Conservation (phyloP, 208 protist genomes). For the Wallacemonas sp. region DNA sequence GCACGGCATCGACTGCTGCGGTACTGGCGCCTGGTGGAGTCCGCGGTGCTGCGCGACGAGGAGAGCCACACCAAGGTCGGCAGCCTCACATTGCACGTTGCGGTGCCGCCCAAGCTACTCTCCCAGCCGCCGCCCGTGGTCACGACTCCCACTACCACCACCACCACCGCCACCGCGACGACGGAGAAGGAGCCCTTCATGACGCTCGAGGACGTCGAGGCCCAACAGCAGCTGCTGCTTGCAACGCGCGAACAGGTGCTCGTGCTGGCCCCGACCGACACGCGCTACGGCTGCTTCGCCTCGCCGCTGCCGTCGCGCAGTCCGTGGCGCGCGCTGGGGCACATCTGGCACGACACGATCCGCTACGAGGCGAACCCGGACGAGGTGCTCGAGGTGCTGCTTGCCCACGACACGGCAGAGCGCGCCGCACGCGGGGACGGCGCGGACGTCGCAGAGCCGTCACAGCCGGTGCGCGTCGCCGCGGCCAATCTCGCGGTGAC, state of each 20-base stretch:
- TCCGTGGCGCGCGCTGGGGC: constrained; percentile 29
- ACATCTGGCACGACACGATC: constrained; percentile 43
- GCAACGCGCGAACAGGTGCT: background rate
- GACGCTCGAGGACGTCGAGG: background rate
- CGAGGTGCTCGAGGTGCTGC: constrained; percentile 36
- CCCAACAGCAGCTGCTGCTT: background rate
- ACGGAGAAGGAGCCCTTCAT: background rate
- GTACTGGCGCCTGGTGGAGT: constrained; percentile 41
- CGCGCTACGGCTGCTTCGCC: constrained; percentile 20
- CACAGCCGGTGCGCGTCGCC: constrained; percentile 20
- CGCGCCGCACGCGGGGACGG: constrained; percentile 17
- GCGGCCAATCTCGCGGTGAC: constrained; percentile 49
- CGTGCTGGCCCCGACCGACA: constrained; percentile 4
- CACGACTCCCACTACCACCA: too few species aligned
- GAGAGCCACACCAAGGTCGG: background rate
- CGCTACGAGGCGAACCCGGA: constrained; percentile 45
- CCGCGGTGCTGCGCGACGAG: constrained; percentile 20
- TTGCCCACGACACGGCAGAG: constrained; percentile 25
- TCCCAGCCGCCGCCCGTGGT: too few species aligned
- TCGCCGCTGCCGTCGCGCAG: background rate
- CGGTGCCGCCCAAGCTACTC: constrained; percentile 21
- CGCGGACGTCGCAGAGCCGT: constrained; percentile 28
- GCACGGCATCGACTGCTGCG: constrained; percentile 24
- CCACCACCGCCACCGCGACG: too few species aligned
- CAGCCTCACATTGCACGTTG: background rate